Evolutionary conservation across 164 flowering plant genomes (phyloP).

Genomic region (Santalum album): DNA sequence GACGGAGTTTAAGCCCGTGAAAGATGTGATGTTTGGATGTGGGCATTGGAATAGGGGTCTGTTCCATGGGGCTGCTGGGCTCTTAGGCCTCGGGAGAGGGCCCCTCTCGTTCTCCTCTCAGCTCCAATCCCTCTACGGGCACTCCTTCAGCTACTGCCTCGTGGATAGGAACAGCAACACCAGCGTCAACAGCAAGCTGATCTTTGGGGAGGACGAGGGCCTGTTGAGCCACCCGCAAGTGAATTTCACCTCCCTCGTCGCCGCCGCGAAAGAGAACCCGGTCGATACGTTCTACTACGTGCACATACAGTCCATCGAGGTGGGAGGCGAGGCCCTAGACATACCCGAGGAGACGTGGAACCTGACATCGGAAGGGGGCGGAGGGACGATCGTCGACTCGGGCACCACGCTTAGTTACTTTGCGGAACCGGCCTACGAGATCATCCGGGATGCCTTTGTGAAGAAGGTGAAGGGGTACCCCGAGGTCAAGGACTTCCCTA

Average conservation of each 20-base stretch:
- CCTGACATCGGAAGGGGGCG: constrained; percentile 46
- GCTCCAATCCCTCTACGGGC: constrained; percentile 67
- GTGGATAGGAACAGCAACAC: constrained; percentile 74
- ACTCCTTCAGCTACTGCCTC: constrained; percentile 85
- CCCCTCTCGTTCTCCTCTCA: constrained; percentile 88
- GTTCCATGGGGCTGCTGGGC: constrained; percentile 91
- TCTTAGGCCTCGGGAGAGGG: constrained; percentile 86
- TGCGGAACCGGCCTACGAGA: constrained; percentile 61
- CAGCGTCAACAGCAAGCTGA: constrained; percentile 78
- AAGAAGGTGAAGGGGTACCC: constrained; percentile 48
- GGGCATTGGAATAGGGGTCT: constrained; percentile 97
- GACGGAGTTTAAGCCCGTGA: constrained; percentile 39
- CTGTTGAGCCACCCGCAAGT: constrained; percentile 43
- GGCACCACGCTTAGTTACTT: constrained; percentile 91
- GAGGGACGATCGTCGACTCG: constrained; percentile 86
- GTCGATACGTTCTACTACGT: constrained; percentile 86
- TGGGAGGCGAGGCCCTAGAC: constrained; percentile 57
- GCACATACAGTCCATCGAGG: constrained; percentile 49
- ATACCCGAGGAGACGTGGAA: constrained; percentile 69
- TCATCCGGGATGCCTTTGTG: constrained; percentile 60
- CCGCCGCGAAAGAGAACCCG: constrained; percentile 41
- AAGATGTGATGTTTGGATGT: constrained; percentile 91
- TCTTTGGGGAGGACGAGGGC: constrained; percentile 70
- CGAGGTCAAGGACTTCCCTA: constrained; percentile 41
- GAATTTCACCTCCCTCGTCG: constrained; percentile 63